Percentiles rank a stretch among this genome's conserved stretches.
phyloP scores from a whole-genome alignment of 371 early-diverging fungal genomes.

The Rhizopus stolonifer region DNA sequence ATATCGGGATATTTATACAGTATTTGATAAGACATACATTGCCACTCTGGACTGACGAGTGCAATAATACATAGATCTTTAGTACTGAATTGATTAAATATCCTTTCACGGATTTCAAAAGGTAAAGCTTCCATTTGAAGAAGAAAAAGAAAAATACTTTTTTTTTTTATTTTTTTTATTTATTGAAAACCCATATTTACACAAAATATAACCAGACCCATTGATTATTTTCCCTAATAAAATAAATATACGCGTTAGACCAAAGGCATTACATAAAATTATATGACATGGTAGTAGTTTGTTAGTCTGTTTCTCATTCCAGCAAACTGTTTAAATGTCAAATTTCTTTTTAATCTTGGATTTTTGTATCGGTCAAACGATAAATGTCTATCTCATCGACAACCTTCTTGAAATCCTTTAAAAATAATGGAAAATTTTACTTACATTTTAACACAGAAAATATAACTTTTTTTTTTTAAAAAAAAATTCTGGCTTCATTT shows the following conservation, averaged over 20 bases:
- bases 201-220: no score
- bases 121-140: conserved; percentile 19
- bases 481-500: no score
- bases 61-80: conserved; percentile 17
- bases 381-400: background rate
- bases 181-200: no score
- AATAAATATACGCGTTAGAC: no score
- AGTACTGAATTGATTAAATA: conserved; percentile 9
- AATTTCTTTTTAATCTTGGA: background rate
- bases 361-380: background rate
- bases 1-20: conserved; percentile 18
- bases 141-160: background rate
- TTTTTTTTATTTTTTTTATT: no score
- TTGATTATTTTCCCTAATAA: no score
- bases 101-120: conserved; percentile 14
- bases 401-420: conserved; percentile 2
- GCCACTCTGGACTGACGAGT: conserved; percentile 13
- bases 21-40: background rate
- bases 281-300: background rate
- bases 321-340: background rate
- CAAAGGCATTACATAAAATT: background rate
- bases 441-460: no score
- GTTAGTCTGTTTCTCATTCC: background rate
- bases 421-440: no score
- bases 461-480: no score